These are phyloP conservation scores for Quaeritorhiza haematococci DNA, from an alignment of 371 early-diverging fungal genomes.

Conservation along the genomic window DNA sequence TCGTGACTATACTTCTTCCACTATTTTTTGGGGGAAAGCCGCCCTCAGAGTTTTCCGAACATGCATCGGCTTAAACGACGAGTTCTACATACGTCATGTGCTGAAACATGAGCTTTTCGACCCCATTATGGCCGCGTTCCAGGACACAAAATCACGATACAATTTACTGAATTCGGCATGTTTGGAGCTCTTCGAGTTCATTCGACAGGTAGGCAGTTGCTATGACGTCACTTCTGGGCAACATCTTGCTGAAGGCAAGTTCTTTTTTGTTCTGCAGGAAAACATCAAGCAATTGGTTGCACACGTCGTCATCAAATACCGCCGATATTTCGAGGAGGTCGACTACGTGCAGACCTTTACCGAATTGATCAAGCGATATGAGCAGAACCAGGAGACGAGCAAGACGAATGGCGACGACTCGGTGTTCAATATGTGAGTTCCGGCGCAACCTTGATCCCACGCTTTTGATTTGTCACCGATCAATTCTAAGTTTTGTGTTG, in stretches of 20 bases:
- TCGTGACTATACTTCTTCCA: neutral
- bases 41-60: conserved; percentile 75
- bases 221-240: neutral
- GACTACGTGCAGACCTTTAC: conserved; percentile 60
- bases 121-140: conserved; percentile 58
- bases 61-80: conserved; percentile 69
- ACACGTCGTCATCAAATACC: conserved; percentile 65
- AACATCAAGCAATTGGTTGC: conserved; percentile 63
- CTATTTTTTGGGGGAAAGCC: conserved; percentile 33
- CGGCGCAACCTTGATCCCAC: conserved; percentile 3
- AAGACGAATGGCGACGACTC: conserved; percentile 4
- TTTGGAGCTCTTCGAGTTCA: conserved; percentile 76
- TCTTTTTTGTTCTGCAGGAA: conserved; percentile 37
- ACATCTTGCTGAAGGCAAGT: neutral
- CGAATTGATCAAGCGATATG: conserved; percentile 50
- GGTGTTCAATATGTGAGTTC: neutral
- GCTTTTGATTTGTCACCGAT: neutral
- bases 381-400: conserved; percentile 50
- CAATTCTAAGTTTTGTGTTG: neutral
- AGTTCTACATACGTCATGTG: conserved; percentile 68
- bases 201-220: conserved; percentile 52
- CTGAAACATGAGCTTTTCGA: conserved; percentile 62
- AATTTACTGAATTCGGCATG: conserved; percentile 85
- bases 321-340: conserved; percentile 54
- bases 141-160: conserved; percentile 61